Base-by-base conservation (phyloP, 352 stramenopile genomes). In the Globisporangium barbulae region DNA sequence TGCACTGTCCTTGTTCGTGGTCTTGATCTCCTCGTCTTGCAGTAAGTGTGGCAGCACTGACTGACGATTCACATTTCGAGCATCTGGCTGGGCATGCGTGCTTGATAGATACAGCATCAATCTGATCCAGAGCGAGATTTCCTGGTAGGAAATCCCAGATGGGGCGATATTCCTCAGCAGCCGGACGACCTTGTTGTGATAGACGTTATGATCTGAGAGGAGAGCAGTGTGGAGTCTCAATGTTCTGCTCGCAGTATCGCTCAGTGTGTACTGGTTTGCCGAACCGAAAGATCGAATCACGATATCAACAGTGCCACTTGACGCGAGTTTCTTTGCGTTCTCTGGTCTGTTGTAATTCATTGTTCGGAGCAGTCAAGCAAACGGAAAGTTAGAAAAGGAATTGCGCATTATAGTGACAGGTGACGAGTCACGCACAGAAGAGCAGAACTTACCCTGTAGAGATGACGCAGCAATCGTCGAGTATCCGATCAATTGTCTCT, bases 221-320 rank as follows among this genome's bases (percentile, higher is more conserved):
- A 81, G 59, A 2, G 74, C 69, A 41, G 61, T 47, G 12, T 54
- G 71, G 17, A 79, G 41, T 21, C 22, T 41, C 28, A 19, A 41
- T 25, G 25, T 28, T 56, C 28, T 25, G 13, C 17, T 30, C 12
- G 28, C 25, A 10, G 17, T 17, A 3, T 28, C 28, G 7, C 12
- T 28, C 50, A 28, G 50, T 56, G 50, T 13, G 50, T 41, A 28
- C 35, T 9, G 25, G 28, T 12, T 41, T 56, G 50, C n/a, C 15
- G 50, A 56, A 12, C 42, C 67, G 49, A 76, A 75, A 13, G 72
- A 73, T 65, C 69, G 68, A n/a, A 81, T 22, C 30, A 79, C n/a
- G 15, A 73, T 39, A 25, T 73, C 60, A 48, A 69, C 41, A 17
- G 71, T 41, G 30, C 70, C 48, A 54, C 17, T 54, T 4, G 71